Percentiles rank a stretch among this genome's conserved stretches.
Conservation (phyloP, 768 basidiomycete species). For the Suillus hirtellus region DNA sequence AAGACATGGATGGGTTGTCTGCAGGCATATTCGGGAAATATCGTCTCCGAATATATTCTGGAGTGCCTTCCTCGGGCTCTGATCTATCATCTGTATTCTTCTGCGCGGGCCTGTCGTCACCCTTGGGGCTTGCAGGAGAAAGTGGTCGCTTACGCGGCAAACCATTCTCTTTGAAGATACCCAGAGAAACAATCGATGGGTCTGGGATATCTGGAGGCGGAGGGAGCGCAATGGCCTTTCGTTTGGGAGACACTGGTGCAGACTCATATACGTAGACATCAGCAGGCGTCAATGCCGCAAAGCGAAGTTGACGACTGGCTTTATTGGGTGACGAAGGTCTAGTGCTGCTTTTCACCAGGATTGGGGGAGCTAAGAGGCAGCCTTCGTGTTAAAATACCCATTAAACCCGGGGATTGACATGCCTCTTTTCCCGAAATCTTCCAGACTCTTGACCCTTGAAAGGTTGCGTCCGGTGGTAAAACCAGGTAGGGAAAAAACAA, state of each 20-base stretch:
- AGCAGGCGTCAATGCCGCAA: conserved; percentile 71
- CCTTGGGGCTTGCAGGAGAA: conserved; percentile 6
- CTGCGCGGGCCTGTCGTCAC: background rate
- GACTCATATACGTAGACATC: conserved; percentile 86
- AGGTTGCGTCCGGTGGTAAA: conserved; percentile 24
- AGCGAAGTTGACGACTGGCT: conserved; percentile 59
- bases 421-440: conserved; percentile 27
- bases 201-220: conserved; percentile 32
- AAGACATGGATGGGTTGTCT: conserved; percentile 74
- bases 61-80: conserved; percentile 66
- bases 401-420: background rate
- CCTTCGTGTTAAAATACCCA: conserved; percentile 5
- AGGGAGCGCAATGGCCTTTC: conserved; percentile 55
- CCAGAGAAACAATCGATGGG: conserved; percentile 34
- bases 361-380: conserved; percentile 41
- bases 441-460: conserved; percentile 33
- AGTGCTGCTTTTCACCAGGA: conserved; percentile 49
- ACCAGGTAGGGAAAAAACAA: background rate
- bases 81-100: conserved; percentile 4
- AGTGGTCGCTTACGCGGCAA: conserved; percentile 17
- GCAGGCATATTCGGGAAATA: conserved; percentile 76
- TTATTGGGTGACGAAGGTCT: conserved; percentile 55
- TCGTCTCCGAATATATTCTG: conserved; percentile 79
- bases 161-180: conserved; percentile 36
- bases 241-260: conserved; percentile 74